A percentile compares a stretch with the other conserved stretches of the same genome.
Evolutionary conservation across 2,329 filamentous ascomycete genomes (phyloP).

Genomic region (Sporothrix curviconia): DNA sequence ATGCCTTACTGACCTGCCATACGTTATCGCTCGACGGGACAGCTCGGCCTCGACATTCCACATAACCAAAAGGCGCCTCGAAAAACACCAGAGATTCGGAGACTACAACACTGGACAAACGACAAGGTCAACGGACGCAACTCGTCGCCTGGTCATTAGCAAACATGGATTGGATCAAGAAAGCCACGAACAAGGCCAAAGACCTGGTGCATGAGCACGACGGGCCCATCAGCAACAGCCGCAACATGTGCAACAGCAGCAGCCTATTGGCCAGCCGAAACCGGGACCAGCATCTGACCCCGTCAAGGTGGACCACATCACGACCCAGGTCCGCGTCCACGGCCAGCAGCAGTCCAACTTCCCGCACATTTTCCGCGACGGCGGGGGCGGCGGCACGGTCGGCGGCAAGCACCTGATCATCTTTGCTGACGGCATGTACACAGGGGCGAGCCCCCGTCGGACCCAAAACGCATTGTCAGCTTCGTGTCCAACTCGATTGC

Average conservation of each 20-base stretch:
- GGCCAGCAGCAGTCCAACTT: slow-evolving; percentile 18
- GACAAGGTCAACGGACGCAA: not conserved
- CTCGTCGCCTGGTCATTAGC: not conserved
- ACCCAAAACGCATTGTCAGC: slow-evolving; percentile 12
- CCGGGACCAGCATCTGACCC: not conserved
- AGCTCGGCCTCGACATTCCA: too few relatives aligned
- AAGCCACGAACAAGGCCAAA: slow-evolving; percentile 11
- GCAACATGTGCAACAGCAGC: too few relatives aligned
- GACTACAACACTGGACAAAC: not conserved
- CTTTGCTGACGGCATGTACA: slow-evolving; percentile 19
- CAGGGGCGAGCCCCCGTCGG: slow-evolving; percentile 16
- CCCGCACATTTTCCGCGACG: slow-evolving; percentile 20
- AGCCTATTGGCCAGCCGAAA: not conserved
- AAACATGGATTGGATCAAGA: slow-evolving; percentile 15
- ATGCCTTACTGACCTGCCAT: too few relatives aligned
- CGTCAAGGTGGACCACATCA: slow-evolving; percentile 6
- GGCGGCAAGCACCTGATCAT: slow-evolving; percentile 18
- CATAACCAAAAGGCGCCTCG: too few relatives aligned
- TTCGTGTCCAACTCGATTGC: slow-evolving; percentile 20
- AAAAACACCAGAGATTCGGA: too few relatives aligned
- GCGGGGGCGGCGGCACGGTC: slow-evolving; percentile 19
- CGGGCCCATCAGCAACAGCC: not conserved
- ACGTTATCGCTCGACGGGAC: too few relatives aligned
- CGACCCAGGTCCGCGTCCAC: slow-evolving; percentile 8
- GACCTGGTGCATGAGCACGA: slow-evolving; percentile 11